Conservation (phyloP, 2,329 filamentous ascomycete species). For the Hymenoscyphus occultus region DNA sequence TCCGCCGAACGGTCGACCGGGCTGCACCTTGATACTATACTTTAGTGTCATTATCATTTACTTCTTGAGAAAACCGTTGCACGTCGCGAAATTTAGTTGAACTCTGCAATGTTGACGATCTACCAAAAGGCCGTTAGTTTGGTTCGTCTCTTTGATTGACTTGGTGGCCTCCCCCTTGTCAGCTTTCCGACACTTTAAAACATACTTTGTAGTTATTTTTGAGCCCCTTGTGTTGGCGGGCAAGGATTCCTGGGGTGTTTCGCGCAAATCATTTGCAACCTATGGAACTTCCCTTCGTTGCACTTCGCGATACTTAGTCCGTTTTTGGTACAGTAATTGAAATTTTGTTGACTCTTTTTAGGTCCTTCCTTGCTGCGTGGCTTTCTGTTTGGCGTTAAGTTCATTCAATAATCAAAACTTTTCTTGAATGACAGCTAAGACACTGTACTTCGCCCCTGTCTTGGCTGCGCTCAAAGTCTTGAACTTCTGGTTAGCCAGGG, state of each 20-base stretch:
- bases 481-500: too few relatives aligned
- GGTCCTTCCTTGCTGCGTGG: neutral
- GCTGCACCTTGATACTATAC: too few relatives aligned
- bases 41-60: too few relatives aligned
- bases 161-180: neutral
- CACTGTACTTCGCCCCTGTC: neutral
- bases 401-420: neutral
- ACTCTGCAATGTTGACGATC: neutral
- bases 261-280: too few relatives aligned
- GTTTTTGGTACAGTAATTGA: neutral
- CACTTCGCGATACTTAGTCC: neutral
- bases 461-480: neutral
- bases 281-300: neutral
- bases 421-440: neutral
- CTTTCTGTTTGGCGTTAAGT: neutral
- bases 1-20: too few relatives aligned
- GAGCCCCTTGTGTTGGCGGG: too few relatives aligned
- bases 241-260: too few relatives aligned
- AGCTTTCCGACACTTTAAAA: too few relatives aligned
- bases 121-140: neutral
- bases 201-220: too few relatives aligned
- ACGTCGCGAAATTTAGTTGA: neutral
- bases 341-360: neutral
- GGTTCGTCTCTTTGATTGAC: neutral
- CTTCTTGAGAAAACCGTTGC: neutral